These are phyloP conservation scores for Leucoagaricus sp. DNA, from an alignment of 1,284 basidiomycete genomes.

Conservation along the genomic window DNA sequence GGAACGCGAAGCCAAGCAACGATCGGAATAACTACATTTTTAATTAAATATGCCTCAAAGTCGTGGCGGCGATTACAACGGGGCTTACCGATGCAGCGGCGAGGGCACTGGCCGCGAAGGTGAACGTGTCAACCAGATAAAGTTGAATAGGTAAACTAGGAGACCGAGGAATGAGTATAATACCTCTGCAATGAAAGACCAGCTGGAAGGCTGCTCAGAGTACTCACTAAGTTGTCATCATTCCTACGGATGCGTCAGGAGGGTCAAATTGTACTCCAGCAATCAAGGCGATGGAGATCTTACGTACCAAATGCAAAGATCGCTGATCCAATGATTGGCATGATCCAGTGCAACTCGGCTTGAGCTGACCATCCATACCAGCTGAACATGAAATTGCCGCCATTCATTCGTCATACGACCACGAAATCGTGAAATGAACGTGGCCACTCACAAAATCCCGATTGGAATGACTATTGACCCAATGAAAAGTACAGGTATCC, in stretches of 20 bases:
- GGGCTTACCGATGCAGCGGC: conserved; percentile 63
- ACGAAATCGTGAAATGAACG: background rate
- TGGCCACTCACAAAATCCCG: conserved; percentile 72
- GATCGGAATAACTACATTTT: conserved; percentile 61
- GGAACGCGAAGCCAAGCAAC: conserved; percentile 71
- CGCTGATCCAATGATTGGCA: conserved; percentile 68
- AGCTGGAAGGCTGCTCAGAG: too few relatives aligned
- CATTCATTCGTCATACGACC: background rate
- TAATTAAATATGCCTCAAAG: too few relatives aligned
- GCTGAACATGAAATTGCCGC: conserved; percentile 29
- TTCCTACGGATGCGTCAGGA: too few relatives aligned
- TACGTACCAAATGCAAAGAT: conserved; percentile 39
- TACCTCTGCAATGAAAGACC: background rate
- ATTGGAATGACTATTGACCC: conserved; percentile 71
- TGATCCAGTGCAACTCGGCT: conserved; percentile 62
- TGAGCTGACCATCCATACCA: conserved; percentile 76
- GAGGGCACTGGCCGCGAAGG: conserved; percentile 66
- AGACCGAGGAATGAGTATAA: background rate
- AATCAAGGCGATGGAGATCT: background rate
- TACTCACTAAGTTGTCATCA: conserved; percentile 57
- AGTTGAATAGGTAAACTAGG: conserved; percentile 64
- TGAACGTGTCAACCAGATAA: conserved; percentile 72
- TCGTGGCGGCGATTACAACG: too few relatives aligned
- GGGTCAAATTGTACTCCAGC: too few relatives aligned
- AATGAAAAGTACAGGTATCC: conserved; percentile 67